Percentiles rank a stretch among this genome's conserved stretches.
Evolutionary conservation across 768 basidiomycete genomes (phyloP).

Genomic region (Jaapia argillacea): DNA sequence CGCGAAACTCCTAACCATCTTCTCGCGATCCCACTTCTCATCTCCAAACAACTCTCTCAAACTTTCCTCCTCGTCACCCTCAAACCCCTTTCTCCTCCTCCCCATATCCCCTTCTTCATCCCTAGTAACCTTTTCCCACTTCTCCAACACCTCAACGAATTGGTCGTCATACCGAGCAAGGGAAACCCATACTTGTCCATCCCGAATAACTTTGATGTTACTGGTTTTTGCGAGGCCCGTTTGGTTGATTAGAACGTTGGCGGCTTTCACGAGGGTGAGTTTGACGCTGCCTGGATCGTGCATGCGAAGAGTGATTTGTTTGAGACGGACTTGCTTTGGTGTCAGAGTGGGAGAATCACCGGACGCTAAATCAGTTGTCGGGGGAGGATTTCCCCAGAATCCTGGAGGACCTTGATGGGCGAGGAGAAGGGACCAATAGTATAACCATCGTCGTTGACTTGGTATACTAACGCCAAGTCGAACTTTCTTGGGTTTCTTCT

Average conservation of each 20-base stretch:
- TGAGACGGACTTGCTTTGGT: slow-evolving; percentile 40
- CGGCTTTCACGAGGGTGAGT: slow-evolving; percentile 42
- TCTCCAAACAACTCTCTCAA: slow-evolving; percentile 35
- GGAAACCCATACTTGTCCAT: slow-evolving; percentile 54
- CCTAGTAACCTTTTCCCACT: slow-evolving; percentile 49
- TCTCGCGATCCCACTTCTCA: slow-evolving; percentile 58
- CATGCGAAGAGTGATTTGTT: slow-evolving; percentile 50
- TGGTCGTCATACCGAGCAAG: slow-evolving; percentile 74
- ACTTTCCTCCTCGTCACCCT: slow-evolving; percentile 24
- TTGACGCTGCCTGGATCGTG: slow-evolving; percentile 41
- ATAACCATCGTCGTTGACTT: slow-evolving; percentile 69
- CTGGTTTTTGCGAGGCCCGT: slow-evolving; percentile 26
- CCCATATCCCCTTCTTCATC: slow-evolving; percentile 27
- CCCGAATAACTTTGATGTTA: slow-evolving; percentile 3
- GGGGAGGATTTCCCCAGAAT: slow-evolving; percentile 28
- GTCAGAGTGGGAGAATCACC: slow-evolving; percentile 3
- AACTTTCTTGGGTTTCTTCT: slow-evolving; percentile 21
- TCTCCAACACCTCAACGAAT: slow-evolving; percentile 52
- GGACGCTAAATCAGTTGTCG: slow-evolving; percentile 3
- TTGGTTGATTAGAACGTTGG: slow-evolving; percentile 41
- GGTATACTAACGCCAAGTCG: slow-evolving; percentile 61
- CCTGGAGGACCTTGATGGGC: slow-evolving; percentile 41
- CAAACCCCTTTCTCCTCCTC: slow-evolving; percentile 22
- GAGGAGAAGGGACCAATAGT: slow-evolving; percentile 68
- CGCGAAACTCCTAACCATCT: slow-evolving; percentile 76